Base-by-base conservation (phyloP, 2,329 filamentous ascomycete genomes). In the Xylariomycetidae sp. region DNA sequence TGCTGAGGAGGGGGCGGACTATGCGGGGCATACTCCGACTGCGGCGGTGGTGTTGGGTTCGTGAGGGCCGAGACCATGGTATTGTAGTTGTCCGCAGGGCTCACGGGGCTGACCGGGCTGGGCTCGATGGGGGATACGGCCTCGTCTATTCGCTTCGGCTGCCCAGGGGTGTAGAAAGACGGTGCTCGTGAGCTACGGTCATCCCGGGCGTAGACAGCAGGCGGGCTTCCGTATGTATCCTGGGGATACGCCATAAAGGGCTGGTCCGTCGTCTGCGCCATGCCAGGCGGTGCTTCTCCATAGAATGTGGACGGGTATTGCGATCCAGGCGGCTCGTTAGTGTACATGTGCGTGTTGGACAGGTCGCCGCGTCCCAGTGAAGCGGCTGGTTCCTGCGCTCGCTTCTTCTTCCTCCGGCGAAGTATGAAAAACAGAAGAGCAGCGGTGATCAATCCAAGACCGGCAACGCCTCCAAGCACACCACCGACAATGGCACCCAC, bases 401-500 rank as follows among this genome's bases (percentile, higher is more conserved):
- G 33, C n/a, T 30, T 40, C 32, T 40, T 48, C 26, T 37, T 45
- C 30, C 17, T 17, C 31, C 48, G 28, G 16, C 43, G 47, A 28
- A 46, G 39, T 6, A 56, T 13, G 14, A 48, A 37, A 26, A 54
- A 49, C 2, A 50, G 42, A 8, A 53, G 34, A 7, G 40, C 46
- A 5, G 43, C 47, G 4, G 37, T 33, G 24, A 57, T 44, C 12
- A 54, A 32, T 10, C 44, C 43, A 25, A 53, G 37, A 24, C 44
- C 47, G 16, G 44, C 48, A 27, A 54, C 34, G 10, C 53, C 52
- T 13, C 50, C 52, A 15, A 52, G 35, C 5, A 47, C 43, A 10
- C 52, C 48, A 14, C 49, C 48, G 2, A 39, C 50, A 17, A 60
- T 58, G 13, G 50, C 50, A 4, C 54, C 57, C 4, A 40, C 34